Evolutionary conservation across 805 yeast species (phyloP).

Genomic region (Lipomyces lipofer): DNA sequence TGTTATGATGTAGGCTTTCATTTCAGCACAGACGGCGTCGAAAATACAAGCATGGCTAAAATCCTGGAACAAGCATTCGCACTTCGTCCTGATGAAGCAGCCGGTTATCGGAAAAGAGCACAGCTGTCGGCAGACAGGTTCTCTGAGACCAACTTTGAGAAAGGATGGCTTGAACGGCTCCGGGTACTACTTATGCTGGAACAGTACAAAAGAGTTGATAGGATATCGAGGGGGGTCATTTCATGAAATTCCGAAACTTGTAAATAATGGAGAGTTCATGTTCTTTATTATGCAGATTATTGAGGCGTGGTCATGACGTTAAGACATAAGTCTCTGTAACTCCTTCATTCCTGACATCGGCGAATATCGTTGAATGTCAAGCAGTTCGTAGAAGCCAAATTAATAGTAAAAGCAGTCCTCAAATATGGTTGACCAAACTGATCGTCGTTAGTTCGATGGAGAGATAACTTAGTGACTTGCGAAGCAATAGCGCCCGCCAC

Average conservation of each 20-base stretch:
- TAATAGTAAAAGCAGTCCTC: too few relatives aligned
- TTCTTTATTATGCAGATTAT: too few relatives aligned
- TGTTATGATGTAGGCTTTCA: conserved; percentile 53
- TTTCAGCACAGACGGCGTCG: conserved; percentile 71
- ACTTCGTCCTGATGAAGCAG: conserved; percentile 43
- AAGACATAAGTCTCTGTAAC: too few relatives aligned
- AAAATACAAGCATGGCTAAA: conserved; percentile 43
- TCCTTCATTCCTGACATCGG: too few relatives aligned
- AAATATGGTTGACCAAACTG: too few relatives aligned
- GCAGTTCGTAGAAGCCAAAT: too few relatives aligned
- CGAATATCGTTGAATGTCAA: too few relatives aligned
- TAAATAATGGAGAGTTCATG: too few relatives aligned
- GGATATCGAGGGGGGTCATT: conserved; percentile 19
- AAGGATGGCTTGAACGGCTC: conserved; percentile 49
- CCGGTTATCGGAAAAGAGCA: conserved; percentile 49
- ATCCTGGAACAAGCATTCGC: conserved; percentile 50
- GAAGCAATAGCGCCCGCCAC: too few relatives aligned
- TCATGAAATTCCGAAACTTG: conserved; percentile 3
- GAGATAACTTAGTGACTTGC: too few relatives aligned
- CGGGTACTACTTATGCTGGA: conserved; percentile 24
- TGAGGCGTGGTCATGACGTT: too few relatives aligned
- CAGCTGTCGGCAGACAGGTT: conserved; percentile 50
- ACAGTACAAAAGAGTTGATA: conserved; percentile 17
- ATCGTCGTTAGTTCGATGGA: too few relatives aligned
- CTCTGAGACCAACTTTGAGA: conserved; percentile 59